phyloP scores from a whole-genome alignment of 768 basidiomycete genomes.

The Lentinula boryana region DNA sequence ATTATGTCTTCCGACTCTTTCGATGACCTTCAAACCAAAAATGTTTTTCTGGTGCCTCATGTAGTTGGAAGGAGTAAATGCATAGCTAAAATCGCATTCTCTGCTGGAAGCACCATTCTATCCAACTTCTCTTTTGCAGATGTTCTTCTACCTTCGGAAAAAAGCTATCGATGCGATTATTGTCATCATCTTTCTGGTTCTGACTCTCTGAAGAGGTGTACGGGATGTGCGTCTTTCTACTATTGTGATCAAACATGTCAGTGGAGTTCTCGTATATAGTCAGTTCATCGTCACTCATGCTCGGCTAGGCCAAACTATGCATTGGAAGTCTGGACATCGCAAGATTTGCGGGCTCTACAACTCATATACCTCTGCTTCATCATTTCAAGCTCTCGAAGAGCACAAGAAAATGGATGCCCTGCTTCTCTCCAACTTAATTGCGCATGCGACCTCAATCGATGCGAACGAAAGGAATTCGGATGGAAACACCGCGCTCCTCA shows the following conservation, averaged over 20 bases:
- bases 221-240: constrained; percentile 65
- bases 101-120: constrained; percentile 45
- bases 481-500: constrained; percentile 19
- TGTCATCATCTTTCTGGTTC: constrained; percentile 38
- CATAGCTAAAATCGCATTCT: constrained; percentile 30
- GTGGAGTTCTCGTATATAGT: constrained; percentile 25
- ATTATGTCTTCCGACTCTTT: constrained; percentile 2
- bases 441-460: constrained; percentile 24
- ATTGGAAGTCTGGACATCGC: constrained; percentile 65
- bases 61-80: constrained; percentile 45
- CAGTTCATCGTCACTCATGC: constrained; percentile 2
- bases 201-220: constrained; percentile 47
- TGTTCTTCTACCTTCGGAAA: constrained; percentile 47
- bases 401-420: constrained; percentile 58
- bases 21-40: background rate
- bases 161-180: constrained; percentile 60
- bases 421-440: constrained; percentile 58
- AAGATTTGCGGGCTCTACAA: constrained; percentile 60
- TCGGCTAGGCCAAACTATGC: constrained; percentile 52
- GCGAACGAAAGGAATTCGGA: constrained; percentile 12
- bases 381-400: constrained; percentile 41
- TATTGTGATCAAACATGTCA: constrained; percentile 60
- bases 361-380: constrained; percentile 35
- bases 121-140: constrained; percentile 37
- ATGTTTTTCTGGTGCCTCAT: constrained; percentile 35